These are phyloP conservation scores for Candida palmyrensis DNA, from an alignment of 805 yeast genomes.

Conservation along the genomic window DNA sequence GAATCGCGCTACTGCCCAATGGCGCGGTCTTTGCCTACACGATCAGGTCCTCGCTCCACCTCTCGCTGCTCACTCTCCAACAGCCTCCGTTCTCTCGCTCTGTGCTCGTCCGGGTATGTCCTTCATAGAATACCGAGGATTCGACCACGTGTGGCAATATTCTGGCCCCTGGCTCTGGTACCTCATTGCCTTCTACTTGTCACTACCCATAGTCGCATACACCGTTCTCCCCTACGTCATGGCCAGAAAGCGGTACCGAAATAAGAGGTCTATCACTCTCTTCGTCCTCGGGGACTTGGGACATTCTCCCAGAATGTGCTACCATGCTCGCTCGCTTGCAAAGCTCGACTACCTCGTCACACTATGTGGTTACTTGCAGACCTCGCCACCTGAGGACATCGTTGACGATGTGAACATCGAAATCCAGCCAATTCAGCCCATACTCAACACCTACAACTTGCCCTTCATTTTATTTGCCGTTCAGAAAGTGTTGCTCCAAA, in stretches of 20 bases:
- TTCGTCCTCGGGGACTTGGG: constrained; percentile 91
- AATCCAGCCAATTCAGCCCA: constrained; percentile 41
- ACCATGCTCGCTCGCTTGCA: constrained; percentile 82
- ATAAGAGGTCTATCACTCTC: constrained; percentile 55
- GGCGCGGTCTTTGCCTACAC: no score
- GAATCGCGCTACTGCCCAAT: no score
- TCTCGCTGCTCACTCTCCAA: no score
- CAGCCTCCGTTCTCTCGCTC: no score
- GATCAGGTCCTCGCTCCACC: no score
- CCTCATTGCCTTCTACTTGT: constrained; percentile 41
- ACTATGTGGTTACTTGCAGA: constrained; percentile 76
- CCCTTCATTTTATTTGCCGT: constrained; percentile 57
- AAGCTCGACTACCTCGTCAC: constrained; percentile 67
- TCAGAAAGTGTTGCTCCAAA: constrained; percentile 56
- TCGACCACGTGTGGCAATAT: constrained; percentile 15
- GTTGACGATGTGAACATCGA: constrained; percentile 47
- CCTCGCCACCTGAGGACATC: constrained; percentile 46
- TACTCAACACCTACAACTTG: constrained; percentile 32
- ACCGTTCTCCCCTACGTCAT: constrained; percentile 32
- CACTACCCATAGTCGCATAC: constrained; percentile 41
- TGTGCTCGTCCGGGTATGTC: no score
- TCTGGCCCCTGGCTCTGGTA: constrained; percentile 39
- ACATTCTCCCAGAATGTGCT: constrained; percentile 90
- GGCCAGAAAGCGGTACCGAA: constrained; percentile 17
- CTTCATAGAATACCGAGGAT: constrained; percentile 12